Percentiles rank a stretch among this genome's conserved stretches.
These are phyloP conservation scores for Fusarium sp. DNA, from an alignment of 2,329 filamentous ascomycete species.

Conservation along the genomic window DNA sequence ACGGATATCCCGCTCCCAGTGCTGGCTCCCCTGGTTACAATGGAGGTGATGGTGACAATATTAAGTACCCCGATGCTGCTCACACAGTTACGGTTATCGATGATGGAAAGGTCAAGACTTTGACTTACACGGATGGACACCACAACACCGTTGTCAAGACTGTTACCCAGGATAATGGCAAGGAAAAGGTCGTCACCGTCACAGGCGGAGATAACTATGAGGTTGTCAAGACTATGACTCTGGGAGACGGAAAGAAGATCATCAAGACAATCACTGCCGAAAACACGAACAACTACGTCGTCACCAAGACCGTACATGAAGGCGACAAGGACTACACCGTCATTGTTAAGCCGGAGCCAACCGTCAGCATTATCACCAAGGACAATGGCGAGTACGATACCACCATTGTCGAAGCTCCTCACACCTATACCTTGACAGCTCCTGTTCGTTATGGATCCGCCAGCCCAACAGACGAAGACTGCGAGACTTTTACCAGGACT, in stretches of 20 bases:
- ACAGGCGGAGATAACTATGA: neutral
- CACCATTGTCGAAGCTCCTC: slow-evolving; percentile 29
- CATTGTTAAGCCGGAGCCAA: slow-evolving; percentile 35
- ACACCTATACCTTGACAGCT: slow-evolving; percentile 43
- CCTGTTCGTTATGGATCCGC: slow-evolving; percentile 43
- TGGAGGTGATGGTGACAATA: slow-evolving; percentile 1
- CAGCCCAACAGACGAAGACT: slow-evolving; percentile 38
- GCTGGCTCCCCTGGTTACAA: slow-evolving; percentile 22
- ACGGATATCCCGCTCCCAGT: slow-evolving; percentile 23
- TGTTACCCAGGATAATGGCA: slow-evolving; percentile 30
- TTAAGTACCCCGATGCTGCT: neutral
- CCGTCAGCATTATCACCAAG: slow-evolving; percentile 35
- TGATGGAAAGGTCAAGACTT: slow-evolving; percentile 35
- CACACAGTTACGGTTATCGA: slow-evolving; percentile 34
- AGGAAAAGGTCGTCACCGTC: slow-evolving; percentile 14
- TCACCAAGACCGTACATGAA: slow-evolving; percentile 44
- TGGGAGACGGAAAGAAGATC: slow-evolving; percentile 29
- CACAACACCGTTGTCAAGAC: slow-evolving; percentile 23
- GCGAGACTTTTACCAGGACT: slow-evolving; percentile 35
- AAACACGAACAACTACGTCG: slow-evolving; percentile 21
- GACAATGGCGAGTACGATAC: slow-evolving; percentile 37
- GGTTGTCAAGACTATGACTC: slow-evolving; percentile 25
- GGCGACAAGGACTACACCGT: slow-evolving; percentile 41
- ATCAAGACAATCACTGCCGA: slow-evolving; percentile 35
- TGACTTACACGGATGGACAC: slow-evolving; percentile 28